Evolutionary conservation across 2,329 filamentous ascomycete genomes (phyloP), one percentile per base, ranked within the genome.

Genomic region (Davidsoniella eucalypti): DNA sequence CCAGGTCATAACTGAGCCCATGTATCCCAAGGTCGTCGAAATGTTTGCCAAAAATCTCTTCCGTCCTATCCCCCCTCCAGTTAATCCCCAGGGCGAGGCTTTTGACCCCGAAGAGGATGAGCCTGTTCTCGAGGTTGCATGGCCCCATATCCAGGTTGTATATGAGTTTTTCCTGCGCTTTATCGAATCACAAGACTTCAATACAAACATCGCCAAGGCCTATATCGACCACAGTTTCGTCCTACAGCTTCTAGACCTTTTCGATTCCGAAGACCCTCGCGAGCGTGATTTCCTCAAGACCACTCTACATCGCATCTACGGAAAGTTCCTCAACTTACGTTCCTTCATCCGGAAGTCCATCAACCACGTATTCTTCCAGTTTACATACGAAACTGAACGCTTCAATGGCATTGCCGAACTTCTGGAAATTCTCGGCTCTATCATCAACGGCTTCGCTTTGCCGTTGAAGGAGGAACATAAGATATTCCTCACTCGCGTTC

Each of bases 351-450:
- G 92, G 61, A 80, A 92, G 59, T 98, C 92, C 51, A 98, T 98
- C 75, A 98, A 98, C 77, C 96, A 98, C 61, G 92, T 98, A 59
- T 98, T 98, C 70, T 98, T 98, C 75, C 92, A 98, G 63, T 98
- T 98, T 65, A 88, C 87, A 54, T 98, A 98, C 64, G 92, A 98
- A 67, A 98, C 92, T 3, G 92, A 98, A 66, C 78, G 92, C 53
- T 96, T 98, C 70, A 98, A 98, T 60, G 92, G 92, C 49, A 95
- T 98, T 60, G 92, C 92, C 2, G 92, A 98, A 65, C 72, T 98
- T 26, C 74, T 98, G 36, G 92, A 98, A 64, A 98, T 98, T 57
- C 71, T 98, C 47, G 92, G 92, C 26, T 96, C 92, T 56, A 98
- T 98, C 61, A 98, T 98, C 72, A 98, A 98, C 63, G 92, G 92